These are phyloP conservation scores for Mycena citricolor DNA, from an alignment of 1,284 basidiomycete genomes.

Conservation along the genomic window DNA sequence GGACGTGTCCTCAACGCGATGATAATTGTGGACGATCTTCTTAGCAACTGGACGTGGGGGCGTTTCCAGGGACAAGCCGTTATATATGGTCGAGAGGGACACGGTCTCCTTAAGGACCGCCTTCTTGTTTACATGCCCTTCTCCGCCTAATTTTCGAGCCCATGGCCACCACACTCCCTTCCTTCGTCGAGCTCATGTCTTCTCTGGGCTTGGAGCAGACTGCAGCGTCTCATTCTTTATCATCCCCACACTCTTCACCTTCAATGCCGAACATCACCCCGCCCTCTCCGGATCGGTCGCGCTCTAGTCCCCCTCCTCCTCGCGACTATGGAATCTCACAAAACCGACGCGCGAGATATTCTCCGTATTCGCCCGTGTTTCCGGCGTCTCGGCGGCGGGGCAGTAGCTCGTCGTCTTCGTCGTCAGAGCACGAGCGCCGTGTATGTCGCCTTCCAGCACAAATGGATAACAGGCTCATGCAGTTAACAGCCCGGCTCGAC, in stretches of 20 bases:
- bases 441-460: conserved; percentile 32
- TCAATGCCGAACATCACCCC: conserved; percentile 30
- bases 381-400: conserved; percentile 37
- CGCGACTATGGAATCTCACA: conserved; percentile 43
- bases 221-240: conserved; percentile 41
- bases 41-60: conserved; percentile 52
- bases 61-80: conserved; percentile 48
- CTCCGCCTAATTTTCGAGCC: conserved; percentile 34
- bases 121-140: conserved; percentile 35
- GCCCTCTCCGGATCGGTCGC: conserved; percentile 40
- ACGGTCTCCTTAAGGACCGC: conserved; percentile 33
- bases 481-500: conserved; percentile 39
- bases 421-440: conserved; percentile 40
- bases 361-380: conserved; percentile 58
- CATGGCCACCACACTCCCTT: conserved; percentile 73
- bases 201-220: conserved; percentile 65
- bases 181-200: conserved; percentile 81
- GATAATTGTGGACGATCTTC: conserved; percentile 45
- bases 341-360: conserved; percentile 51
- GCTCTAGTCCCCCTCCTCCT: conserved; percentile 44
- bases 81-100: conserved; percentile 35
- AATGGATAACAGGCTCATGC: conserved; percentile 14
- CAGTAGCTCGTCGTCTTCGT: conserved; percentile 42
- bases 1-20: conserved; percentile 36
- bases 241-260: conserved; percentile 33